Evolutionary conservation across 2,329 filamentous ascomycete genomes (phyloP).

Genomic region (Botrytis elliptica): DNA sequence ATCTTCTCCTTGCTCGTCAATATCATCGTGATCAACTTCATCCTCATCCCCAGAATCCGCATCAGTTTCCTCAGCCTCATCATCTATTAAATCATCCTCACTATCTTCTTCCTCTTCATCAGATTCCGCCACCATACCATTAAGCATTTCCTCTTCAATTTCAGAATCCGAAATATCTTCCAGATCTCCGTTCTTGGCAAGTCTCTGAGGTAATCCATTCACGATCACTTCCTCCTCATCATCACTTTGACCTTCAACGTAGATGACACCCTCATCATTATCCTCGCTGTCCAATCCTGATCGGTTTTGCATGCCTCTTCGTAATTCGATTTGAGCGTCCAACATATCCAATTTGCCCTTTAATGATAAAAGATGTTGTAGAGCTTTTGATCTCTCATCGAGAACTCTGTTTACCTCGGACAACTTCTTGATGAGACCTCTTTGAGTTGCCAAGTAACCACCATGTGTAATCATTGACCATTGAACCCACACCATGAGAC

Average conservation of each 20-base stretch:
- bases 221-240: constrained; percentile 48
- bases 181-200: constrained; percentile 29
- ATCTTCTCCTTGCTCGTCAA: constrained; percentile 44
- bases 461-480: constrained; percentile 92
- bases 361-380: constrained; percentile 78
- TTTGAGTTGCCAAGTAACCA: constrained; percentile 82
- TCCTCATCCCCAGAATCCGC: constrained; percentile 44
- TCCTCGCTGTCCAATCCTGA: constrained; percentile 45
- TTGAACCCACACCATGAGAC: constrained; percentile 92
- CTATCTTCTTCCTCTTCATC: constrained; percentile 48
- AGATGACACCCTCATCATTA: constrained; percentile 63
- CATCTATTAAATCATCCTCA: constrained; percentile 48
- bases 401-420: constrained; percentile 81
- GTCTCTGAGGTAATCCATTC: constrained; percentile 43
- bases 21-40: constrained; percentile 46
- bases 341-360: constrained; percentile 97
- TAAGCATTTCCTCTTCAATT: constrained; percentile 41
- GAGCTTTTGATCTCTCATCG: constrained; percentile 77
- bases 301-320: constrained; percentile 63
- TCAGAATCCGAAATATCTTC: constrained; percentile 34
- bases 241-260: constrained; percentile 72
- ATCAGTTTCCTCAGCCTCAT: constrained; percentile 49
- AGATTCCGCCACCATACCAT: constrained; percentile 48
- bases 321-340: constrained; percentile 80
- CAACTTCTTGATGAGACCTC: constrained; percentile 77